A percentile compares a stretch with the other conserved stretches of the same genome.
Evolutionary conservation across 768 basidiomycete genomes (phyloP).

Genomic region (Atractiella rhizophila): DNA sequence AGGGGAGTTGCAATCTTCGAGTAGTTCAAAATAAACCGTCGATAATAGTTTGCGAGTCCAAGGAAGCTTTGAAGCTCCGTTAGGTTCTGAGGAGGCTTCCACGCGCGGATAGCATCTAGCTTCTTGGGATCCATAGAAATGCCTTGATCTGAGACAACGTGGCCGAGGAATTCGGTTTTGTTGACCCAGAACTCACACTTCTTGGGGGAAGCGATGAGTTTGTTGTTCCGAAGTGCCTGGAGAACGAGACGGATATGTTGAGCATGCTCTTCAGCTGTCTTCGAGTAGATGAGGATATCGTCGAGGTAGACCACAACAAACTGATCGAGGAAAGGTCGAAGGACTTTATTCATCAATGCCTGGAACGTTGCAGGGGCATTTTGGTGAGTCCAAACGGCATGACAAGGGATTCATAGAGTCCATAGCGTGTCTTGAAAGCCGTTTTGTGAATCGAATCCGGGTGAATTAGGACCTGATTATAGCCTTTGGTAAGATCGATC

Average conservation of each 20-base stretch:
- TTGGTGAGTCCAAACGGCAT: constrained; percentile 24
- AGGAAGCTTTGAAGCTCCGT: constrained; percentile 26
- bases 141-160: constrained; percentile 20
- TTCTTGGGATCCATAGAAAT: constrained; percentile 26
- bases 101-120: constrained; percentile 22
- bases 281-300: constrained; percentile 28
- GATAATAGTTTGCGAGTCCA: constrained; percentile 29
- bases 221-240: constrained; percentile 18
- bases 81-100: constrained; percentile 22
- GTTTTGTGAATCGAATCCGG: constrained; percentile 28
- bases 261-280: constrained; percentile 21
- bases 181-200: constrained; percentile 16
- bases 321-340: constrained; percentile 24
- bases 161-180: constrained; percentile 21
- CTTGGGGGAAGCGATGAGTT: constrained; percentile 21
- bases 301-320: constrained; percentile 28
- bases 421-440: constrained; percentile 24
- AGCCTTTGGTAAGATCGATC: constrained; percentile 25
- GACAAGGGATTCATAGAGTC: constrained; percentile 25
- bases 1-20: constrained; percentile 19
- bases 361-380: constrained; percentile 25
- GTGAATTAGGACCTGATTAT: constrained; percentile 25
- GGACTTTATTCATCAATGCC: constrained; percentile 25
- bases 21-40: constrained; percentile 24
- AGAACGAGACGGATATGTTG: constrained; percentile 22